phyloP scores from a whole-genome alignment of 208 protist species.

The Leishmania lainsoni region DNA sequence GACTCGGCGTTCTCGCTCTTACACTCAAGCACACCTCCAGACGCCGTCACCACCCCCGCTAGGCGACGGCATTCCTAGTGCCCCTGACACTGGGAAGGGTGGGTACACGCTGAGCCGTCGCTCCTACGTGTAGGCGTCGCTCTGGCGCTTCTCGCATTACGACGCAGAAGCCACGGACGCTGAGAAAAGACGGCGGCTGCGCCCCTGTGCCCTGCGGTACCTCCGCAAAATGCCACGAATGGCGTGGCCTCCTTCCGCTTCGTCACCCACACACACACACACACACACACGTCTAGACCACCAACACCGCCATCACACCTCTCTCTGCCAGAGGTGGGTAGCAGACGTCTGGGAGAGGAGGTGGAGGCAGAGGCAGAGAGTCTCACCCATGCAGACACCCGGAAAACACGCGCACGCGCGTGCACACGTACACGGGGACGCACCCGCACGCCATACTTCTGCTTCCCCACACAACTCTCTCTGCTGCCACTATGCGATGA shows the following conservation, averaged over 20 bases:
- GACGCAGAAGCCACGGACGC: not conserved
- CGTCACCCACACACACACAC: not conserved
- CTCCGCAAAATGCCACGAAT: not conserved
- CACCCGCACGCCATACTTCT: not conserved
- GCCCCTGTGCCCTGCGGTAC: not conserved
- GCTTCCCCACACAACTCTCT: not conserved
- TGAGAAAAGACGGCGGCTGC: not conserved
- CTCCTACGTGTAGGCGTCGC: not conserved
- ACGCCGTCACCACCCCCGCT: not conserved
- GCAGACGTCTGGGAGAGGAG: not conserved
- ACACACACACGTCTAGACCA: not conserved
- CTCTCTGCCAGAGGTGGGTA: not conserved
- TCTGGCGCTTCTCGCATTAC: not conserved
- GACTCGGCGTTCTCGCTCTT: not conserved
- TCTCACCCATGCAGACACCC: no score
- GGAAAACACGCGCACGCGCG: not conserved
- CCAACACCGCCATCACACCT: not conserved
- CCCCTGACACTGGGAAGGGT: not conserved
- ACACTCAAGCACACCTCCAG: not conserved
- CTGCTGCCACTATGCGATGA: no score
- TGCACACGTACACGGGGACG: not conserved
- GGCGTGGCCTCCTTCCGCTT: not conserved
- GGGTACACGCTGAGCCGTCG: not conserved
- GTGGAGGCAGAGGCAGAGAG: no score
- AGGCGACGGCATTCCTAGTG: not conserved